These are phyloP conservation scores for Penicillium canariense DNA, from an alignment of 495 filamentous ascomycete genomes.

Conservation along the genomic window DNA sequence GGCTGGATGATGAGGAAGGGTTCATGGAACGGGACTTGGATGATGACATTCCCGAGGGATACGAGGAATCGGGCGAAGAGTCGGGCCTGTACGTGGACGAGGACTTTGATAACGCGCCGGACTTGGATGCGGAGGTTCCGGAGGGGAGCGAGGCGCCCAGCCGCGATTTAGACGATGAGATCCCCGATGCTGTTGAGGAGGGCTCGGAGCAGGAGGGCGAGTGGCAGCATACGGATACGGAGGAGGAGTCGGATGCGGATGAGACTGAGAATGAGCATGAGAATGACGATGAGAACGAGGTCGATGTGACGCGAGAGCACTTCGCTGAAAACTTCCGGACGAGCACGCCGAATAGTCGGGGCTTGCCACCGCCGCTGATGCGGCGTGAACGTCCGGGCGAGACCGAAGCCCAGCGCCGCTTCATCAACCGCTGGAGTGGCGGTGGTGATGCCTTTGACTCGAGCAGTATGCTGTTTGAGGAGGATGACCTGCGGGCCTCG, in stretches of 20 bases:
- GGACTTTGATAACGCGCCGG: conserved; percentile 41
- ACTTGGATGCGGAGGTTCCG: conserved; percentile 46
- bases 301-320: conserved; percentile 21
- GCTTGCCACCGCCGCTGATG: conserved; percentile 29
- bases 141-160: conserved; percentile 30
- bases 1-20: conserved; percentile 38
- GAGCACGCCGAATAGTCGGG: conserved; percentile 40
- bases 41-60: conserved; percentile 51
- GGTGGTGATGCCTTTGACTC: conserved; percentile 44
- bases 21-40: conserved; percentile 50
- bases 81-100: conserved; percentile 32
- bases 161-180: conserved; percentile 43
- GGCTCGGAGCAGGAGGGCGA: conserved; percentile 37
- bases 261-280: conserved; percentile 58
- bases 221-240: conserved; percentile 78
- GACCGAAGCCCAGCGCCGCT: conserved; percentile 45
- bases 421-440: conserved; percentile 47
- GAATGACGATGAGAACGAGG: conserved; percentile 36
- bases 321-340: conserved; percentile 34
- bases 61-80: conserved; percentile 44
- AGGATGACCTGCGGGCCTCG: conserved; percentile 44
- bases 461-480: conserved; percentile 41
- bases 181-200: conserved; percentile 39
- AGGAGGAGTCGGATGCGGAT: too few species aligned
- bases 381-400: conserved; percentile 22